Percentiles rank a stretch among this genome's conserved stretches.
phyloP scores from a whole-genome alignment of 2,329 filamentous ascomycete species.

The Aspergillus unguis region DNA sequence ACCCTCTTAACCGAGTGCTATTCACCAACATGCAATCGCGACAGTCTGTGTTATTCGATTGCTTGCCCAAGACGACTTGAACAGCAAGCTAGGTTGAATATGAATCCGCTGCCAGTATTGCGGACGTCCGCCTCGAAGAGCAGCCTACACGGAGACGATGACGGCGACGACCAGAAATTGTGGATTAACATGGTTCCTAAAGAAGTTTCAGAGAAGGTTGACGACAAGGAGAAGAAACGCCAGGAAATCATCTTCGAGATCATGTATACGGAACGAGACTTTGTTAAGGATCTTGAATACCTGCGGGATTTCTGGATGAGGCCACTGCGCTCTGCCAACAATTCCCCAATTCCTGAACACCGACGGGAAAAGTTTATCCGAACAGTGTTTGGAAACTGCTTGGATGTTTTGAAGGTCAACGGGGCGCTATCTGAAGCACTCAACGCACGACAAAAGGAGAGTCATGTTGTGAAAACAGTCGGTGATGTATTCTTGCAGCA shows the following conservation, averaged over 20 bases:
- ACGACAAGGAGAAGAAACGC: constrained; percentile 90
- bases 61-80: constrained; percentile 90
- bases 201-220: constrained; percentile 84
- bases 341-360: constrained; percentile 83
- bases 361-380: constrained; percentile 86
- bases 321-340: constrained; percentile 71
- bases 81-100: constrained; percentile 88
- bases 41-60: constrained; percentile 96
- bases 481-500: constrained; percentile 94
- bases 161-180: constrained; percentile 90
- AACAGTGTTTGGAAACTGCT: constrained; percentile 92
- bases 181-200: constrained; percentile 99
- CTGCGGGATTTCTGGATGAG: constrained; percentile 98
- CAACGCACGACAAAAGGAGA: constrained; percentile 85
- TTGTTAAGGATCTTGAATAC: constrained; percentile 98
- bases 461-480: constrained; percentile 80
- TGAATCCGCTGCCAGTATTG: constrained; percentile 87
- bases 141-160: constrained; percentile 74
- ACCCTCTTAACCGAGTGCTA: constrained; percentile 96
- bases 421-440: constrained; percentile 82
- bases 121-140: constrained; percentile 66
- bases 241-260: constrained; percentile 98
- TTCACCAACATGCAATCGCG: constrained; percentile 91
- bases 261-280: constrained; percentile 97
- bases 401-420: constrained; percentile 92